Evolutionary conservation across 768 basidiomycete genomes (phyloP), one percentile per base, ranked within the genome.

Genomic region (Amanita molliuscula): DNA sequence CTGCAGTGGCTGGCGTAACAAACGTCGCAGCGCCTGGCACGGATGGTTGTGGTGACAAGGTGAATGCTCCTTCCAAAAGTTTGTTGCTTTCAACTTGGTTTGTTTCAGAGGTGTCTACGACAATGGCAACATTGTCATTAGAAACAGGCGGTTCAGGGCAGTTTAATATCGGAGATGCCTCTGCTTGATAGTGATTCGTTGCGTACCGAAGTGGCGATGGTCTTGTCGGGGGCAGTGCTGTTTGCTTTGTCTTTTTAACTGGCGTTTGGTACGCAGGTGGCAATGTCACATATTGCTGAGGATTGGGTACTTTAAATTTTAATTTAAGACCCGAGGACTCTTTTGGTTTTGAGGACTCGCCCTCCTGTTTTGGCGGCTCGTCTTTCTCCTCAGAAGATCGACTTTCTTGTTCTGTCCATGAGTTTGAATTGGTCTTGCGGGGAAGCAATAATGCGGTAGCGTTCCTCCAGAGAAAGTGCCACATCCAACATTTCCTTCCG

Each of bases 391-490:
- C 49, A 18, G 40, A 44, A 7, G 20, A n/a, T 16, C 41, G 49
- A 34, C 11, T 44, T 15, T 50, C 40, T 44, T 34, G 49, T 23
- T 44, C 49, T 18, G 42, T 3, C 49, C 49, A 50, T 4, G 33
- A 8, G 18, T 20, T 44, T 21, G 13, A 16, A 26, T 43, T 50
- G 31, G 42, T 29, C 18, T 44, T 50, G n/a, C 49, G 49, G 26
- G 86, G 84, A 23, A 91, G 75, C 37, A 91, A 72, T n/a, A 77
- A 77, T 71, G 18, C 79, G 73, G 59, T 88, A 91, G 38, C 88
- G 81, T 50, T 79, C 78, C 57, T 89, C 88, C 45, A 91, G 63
- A 18, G 62, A 60, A 48, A 72, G 62, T 11, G 88, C 88, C 11
- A 79, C 73, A 45, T 80, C 77, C 6, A 91, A 70, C 83, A 91